Percentiles rank a stretch among this genome's conserved stretches.
Evolutionary conservation across 768 basidiomycete species (phyloP).

Genomic region (Lactifluus pinguis): DNA sequence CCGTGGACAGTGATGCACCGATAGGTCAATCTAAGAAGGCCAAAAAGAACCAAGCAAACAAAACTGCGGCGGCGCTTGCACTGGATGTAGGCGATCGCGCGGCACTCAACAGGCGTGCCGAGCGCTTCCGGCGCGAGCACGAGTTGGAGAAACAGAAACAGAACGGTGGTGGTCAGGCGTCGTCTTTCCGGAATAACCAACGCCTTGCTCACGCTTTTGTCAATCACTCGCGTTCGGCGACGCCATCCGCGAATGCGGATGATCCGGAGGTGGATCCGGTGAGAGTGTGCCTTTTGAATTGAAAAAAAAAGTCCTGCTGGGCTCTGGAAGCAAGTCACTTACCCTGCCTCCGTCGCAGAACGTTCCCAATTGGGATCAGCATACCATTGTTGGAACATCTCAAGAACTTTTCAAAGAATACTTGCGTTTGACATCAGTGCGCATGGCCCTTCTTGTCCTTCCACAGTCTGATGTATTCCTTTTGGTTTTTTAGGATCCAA

Average conservation of each 20-base stretch:
- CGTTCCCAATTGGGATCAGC: slow-evolving; percentile 92
- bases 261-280: slow-evolving; percentile 71
- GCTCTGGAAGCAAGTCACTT: neutral
- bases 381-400: slow-evolving; percentile 91
- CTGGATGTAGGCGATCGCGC: slow-evolving; percentile 58
- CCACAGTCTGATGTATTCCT: neutral
- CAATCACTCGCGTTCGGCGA: slow-evolving; percentile 32
- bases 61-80: slow-evolving; percentile 19
- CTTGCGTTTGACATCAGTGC: slow-evolving; percentile 81
- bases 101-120: slow-evolving; percentile 67
- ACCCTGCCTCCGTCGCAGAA: slow-evolving; percentile 43
- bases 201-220: slow-evolving; percentile 46
- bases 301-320: neutral
- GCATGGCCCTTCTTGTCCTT: slow-evolving; percentile 19
- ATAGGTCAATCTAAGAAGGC: slow-evolving; percentile 36
- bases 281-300: slow-evolving; percentile 24
- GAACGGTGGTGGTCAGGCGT: slow-evolving; percentile 28
- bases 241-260: slow-evolving; percentile 43
- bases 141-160: slow-evolving; percentile 70
- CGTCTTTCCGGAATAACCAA: slow-evolving; percentile 29
- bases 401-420: slow-evolving; percentile 92
- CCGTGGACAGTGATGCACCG: slow-evolving; percentile 3
- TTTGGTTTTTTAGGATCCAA: slow-evolving; percentile 70
- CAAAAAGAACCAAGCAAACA: slow-evolving; percentile 42
- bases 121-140: slow-evolving; percentile 86